Evolutionary conservation across 2,329 filamentous ascomycete species (phyloP), one percentile per base, ranked within the genome.

Genomic region (Orbilia blumenaviensis): DNA sequence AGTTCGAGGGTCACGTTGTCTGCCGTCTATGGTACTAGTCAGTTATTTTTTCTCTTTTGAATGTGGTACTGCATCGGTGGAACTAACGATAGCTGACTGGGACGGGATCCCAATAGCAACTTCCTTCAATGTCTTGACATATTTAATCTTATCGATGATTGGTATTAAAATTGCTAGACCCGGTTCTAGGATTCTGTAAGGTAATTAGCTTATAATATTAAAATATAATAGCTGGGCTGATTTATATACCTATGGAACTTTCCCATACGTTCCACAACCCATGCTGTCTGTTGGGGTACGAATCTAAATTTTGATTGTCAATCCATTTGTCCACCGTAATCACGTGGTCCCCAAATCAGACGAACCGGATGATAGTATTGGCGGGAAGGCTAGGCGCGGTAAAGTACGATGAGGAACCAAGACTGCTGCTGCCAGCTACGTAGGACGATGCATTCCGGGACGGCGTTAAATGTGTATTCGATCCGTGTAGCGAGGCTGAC

Each of bases 251-350:
- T 89, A 84, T 92, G 91, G 86, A 97, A 99, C 84, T 94, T 95
- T 81, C 95, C 95, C 95, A 99, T 99, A 82, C 95, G 94, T 88
- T 99, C 95, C 69, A 99, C 95, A 74, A 99, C 94, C 95, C 95
- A 99, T 83, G 95, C 95, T 80, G 94, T 98, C 86, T 99, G 95
- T 84, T 99, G 95, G n/a, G 95, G 95, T 44, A 99, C 95, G 84
- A 98, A 99, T 76, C 80, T 80, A 62, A 18, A 21, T 16, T 21
- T 34, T 48, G 38, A 48, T 66, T 48, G 44, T 34, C 58, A 18
- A 60, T 46, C 25, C n/a, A 29, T 12, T n/a, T 36, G 9, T 12
- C 16, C 23, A 29, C n/a, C n/a, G n/a, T 2, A 46, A 25, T 29
- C 32, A 54, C 12, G 12, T 41, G 14, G 12, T 7, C 16, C 6